Conservation (phyloP, 1,284 basidiomycete species). For the Microstroma glucosiphilum region DNA sequence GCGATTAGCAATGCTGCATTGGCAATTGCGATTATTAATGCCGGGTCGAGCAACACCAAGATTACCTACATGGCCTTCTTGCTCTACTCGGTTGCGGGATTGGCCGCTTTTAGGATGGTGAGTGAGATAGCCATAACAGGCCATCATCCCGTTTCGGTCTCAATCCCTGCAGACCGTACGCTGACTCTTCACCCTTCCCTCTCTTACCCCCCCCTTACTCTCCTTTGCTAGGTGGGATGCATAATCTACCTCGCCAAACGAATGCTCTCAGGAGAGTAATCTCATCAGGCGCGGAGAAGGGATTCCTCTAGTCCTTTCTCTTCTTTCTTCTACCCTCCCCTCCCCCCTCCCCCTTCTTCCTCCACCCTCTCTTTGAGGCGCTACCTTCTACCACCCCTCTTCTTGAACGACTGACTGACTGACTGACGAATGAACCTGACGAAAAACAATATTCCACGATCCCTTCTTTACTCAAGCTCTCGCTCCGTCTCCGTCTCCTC, state of each 20-base stretch:
- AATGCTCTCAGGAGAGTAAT: constrained; percentile 36
- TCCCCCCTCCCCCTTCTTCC: too few species aligned
- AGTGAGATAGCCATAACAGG: constrained; percentile 24
- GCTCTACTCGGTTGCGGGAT: constrained; percentile 38
- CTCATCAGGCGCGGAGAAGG: too few species aligned
- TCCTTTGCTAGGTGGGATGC: constrained; percentile 6
- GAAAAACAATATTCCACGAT: too few species aligned
- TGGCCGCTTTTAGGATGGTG: constrained; percentile 37
- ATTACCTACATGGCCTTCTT: constrained; percentile 46
- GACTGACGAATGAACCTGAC: too few species aligned
- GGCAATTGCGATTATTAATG: constrained; percentile 40
- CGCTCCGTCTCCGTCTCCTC: too few species aligned
- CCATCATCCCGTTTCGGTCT: too few species aligned
- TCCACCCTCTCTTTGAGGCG: too few species aligned
- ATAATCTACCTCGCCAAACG: constrained; percentile 26
- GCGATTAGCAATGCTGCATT: constrained; percentile 42
- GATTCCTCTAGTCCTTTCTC: too few species aligned
- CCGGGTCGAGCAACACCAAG: constrained; percentile 24
- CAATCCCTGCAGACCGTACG: not conserved
- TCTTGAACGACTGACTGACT: too few species aligned
- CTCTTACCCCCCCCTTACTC: constrained; percentile 1
- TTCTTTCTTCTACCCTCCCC: too few species aligned
- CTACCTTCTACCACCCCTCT: too few species aligned
- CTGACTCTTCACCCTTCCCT: not conserved
- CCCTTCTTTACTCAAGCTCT: too few species aligned